A percentile compares a stretch with the other conserved stretches of the same genome.
These are phyloP conservation scores for Colletotrichum liriopes DNA, from an alignment of 2,329 filamentous ascomycete species.

Conservation along the genomic window DNA sequence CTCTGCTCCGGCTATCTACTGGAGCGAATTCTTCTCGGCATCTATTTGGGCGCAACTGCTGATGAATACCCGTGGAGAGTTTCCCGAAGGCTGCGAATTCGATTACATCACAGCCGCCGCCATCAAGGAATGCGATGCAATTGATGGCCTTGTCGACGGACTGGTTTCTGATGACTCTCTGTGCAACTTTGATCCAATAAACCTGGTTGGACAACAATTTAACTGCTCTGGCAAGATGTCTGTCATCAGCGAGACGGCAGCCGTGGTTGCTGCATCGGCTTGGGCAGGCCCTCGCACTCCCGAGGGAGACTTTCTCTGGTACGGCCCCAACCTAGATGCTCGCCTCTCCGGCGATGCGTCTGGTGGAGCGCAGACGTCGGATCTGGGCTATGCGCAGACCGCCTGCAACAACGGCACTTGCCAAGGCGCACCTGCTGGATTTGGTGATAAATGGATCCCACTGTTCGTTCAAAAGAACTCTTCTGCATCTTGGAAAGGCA, in stretches of 20 bases:
- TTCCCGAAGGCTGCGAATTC: slow-evolving; percentile 45
- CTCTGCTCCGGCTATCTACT: slow-evolving; percentile 39
- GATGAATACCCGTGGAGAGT: slow-evolving; percentile 6
- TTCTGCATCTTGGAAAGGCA: neutral
- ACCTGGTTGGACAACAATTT: slow-evolving; percentile 26
- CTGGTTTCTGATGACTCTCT: slow-evolving; percentile 15
- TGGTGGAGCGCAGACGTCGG: no score
- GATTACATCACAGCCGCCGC: slow-evolving; percentile 47
- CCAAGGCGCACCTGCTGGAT: neutral
- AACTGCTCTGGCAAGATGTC: slow-evolving; percentile 24
- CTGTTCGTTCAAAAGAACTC: neutral
- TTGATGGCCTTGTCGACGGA: slow-evolving; percentile 29
- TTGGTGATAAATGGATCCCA: neutral
- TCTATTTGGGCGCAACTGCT: slow-evolving; percentile 20
- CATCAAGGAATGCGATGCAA: slow-evolving; percentile 12
- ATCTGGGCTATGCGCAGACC: no score
- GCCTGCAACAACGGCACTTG: no score
- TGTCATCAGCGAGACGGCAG: slow-evolving; percentile 29
- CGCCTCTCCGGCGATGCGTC: no score
- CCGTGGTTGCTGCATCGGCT: neutral
- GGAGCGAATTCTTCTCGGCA: slow-evolving; percentile 16
- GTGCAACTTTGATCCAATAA: slow-evolving; percentile 44
- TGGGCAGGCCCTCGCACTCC: neutral
- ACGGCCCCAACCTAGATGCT: no score
- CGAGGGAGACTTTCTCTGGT: neutral